These are phyloP conservation scores for Candida neerlandica DNA, from an alignment of 1,139 yeast species.

Conservation along the genomic window DNA sequence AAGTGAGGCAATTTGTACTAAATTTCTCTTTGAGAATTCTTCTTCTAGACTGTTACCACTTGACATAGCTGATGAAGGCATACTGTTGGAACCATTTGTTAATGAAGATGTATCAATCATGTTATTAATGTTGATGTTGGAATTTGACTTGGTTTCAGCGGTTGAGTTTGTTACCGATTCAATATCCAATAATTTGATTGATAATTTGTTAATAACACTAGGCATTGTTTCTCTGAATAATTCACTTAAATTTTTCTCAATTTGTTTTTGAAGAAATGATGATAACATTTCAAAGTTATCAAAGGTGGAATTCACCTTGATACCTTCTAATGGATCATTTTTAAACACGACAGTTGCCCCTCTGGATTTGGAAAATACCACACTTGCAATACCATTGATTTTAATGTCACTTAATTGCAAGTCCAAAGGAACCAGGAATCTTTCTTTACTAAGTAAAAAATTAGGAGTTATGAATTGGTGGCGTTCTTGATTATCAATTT, in stretches of 20 bases:
- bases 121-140: background rate
- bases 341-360: constrained; percentile 86
- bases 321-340: constrained; percentile 84
- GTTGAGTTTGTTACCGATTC: background rate
- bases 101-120: background rate
- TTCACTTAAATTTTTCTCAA: constrained; percentile 78
- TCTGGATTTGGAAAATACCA: constrained; percentile 78
- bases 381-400: constrained; percentile 78
- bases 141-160: background rate
- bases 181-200: constrained; percentile 22
- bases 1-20: background rate
- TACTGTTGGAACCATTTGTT: background rate
- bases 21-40: constrained; percentile 1
- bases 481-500: constrained; percentile 23
- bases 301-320: constrained; percentile 81
- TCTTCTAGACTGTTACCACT: constrained; percentile 1
- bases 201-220: constrained; percentile 72
- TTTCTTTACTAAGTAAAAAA: constrained; percentile 65
- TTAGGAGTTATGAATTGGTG: constrained; percentile 61
- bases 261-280: constrained; percentile 75
- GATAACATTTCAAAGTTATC: constrained; percentile 86
- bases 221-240: constrained; percentile 85
- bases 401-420: constrained; percentile 72
- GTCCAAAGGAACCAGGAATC: constrained; percentile 78
- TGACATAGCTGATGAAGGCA: background rate